Evolutionary conservation across 306 rosid genomes (phyloP), one percentile per base, ranked within the genome.

Genomic region (Erythrophleum fordii): DNA sequence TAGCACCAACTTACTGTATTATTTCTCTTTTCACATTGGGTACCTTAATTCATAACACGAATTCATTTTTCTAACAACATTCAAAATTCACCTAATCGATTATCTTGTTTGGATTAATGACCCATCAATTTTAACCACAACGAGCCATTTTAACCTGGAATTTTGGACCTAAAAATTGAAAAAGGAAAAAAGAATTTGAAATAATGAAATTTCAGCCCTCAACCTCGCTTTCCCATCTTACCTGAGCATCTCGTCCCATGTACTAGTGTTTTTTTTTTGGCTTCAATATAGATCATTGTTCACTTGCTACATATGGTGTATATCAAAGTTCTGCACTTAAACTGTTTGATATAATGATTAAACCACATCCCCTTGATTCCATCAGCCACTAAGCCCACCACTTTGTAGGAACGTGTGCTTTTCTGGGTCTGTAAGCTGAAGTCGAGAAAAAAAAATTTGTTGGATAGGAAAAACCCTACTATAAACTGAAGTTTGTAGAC

Each of bases 341-440:
- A 11, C 29, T 66, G 72, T 66, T 66, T 66, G 72, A 66, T 35
- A 66, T 66, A 37, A 66, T 37, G 72, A 37, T 66, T 39, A 9
- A 39, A 66, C 29, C 42, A n/a, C 51, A 10, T 23, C 4, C 62
- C 42, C 62, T 56, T 56, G 16, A 56, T 53, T 53, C 22, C 56
- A 53, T 53, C 5, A 20, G 26, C 28, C 28, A 53, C 26, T 20
- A 0, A 26, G 59, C 29, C 5, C 25, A 13, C 31, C 11, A 23
- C 62, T 56, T 56, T 12, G 6, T 23, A 56, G 62, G 62, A 13
- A 29, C 5, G 41, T 16, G 18, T 3, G n/a, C 18, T 60, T 28
- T 8, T 60, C n/a, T 13, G n/a, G n/a, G 39, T 60, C 39, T 28
- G 67, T 31, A 60, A 17, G 67, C 37, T 11, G n/a, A 60, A 28